A percentile compares a stretch with the other conserved stretches of the same genome.
phyloP scores from a whole-genome alignment of 495 filamentous ascomycete genomes.

The Neurospora intermedia region DNA sequence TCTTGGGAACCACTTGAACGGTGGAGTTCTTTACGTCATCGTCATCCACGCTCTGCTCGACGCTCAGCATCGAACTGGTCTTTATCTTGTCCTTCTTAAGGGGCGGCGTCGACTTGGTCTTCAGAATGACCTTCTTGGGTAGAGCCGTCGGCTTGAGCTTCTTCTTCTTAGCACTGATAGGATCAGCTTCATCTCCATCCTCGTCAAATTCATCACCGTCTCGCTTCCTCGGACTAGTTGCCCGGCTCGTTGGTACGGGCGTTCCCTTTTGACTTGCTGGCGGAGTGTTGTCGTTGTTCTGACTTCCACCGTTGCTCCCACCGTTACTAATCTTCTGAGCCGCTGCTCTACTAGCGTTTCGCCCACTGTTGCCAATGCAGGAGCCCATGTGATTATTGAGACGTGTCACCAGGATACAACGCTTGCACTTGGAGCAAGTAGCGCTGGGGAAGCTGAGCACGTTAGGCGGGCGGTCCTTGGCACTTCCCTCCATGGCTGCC shows the following conservation, averaged over 20 bases:
- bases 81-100: constrained; percentile 39
- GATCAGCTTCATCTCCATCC: constrained; percentile 39
- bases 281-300: constrained; percentile 42
- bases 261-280: constrained; percentile 49
- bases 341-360: constrained; percentile 52
- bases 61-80: constrained; percentile 25
- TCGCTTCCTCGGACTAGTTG: constrained; percentile 40
- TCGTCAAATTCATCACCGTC: constrained; percentile 39
- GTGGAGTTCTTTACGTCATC: constrained; percentile 27
- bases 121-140: constrained; percentile 39
- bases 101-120: constrained; percentile 27
- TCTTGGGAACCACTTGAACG: constrained; percentile 35
- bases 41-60: constrained; percentile 32
- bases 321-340: constrained; percentile 45
- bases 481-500: constrained; percentile 27
- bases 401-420: constrained; percentile 41
- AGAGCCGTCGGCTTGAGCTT: constrained; percentile 28
- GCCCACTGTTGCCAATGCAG: constrained; percentile 65
- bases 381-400: constrained; percentile 71
- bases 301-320: constrained; percentile 33
- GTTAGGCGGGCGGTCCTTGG: constrained; percentile 40
- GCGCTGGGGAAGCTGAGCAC: constrained; percentile 53
- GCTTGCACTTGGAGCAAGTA: constrained; percentile 43
- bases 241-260: constrained; percentile 40
- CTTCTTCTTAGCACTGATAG: constrained; percentile 42